Base-by-base conservation (phyloP, 495 filamentous ascomycete species). In the Aspergillus conjunctus region DNA sequence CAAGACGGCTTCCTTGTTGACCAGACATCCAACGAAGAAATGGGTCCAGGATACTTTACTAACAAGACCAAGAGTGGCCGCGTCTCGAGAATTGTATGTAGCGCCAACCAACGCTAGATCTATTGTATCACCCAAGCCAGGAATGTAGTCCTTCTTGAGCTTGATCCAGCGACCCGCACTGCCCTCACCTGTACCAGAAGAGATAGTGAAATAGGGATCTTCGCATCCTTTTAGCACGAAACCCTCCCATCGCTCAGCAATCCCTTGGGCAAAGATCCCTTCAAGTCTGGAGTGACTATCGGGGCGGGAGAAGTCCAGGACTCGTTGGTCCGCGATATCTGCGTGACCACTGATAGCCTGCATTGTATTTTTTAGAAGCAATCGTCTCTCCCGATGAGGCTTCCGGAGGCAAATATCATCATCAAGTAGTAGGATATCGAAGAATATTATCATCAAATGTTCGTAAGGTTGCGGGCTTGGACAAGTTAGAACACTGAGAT, bases 121-220 rank as follows among this genome's bases (percentile, higher is more conserved):
- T 1, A 88, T 85, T 43, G 90, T 87, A 64, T 95, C 91, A 1
- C 91, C 92, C 63, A 92, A 80, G 7, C 85, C 84, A 18, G 77
- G 78, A n/a, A 96, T 88, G 60, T 95, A 96, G 64, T 95, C 91
- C 63, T 93, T 95, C 70, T 96, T 96, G 30, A 96, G 68, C 72
- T 96, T 96, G 66, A 96, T 89, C 73, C 86, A 88, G 26, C 81
- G 80, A 52, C 78, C 80, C 34, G 63, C 75, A 34, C 72, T 80
- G 32, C 51, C 57, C 18, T 69, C 45, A 50, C 43, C 67, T 63
- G 60, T 63, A 56, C 17, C 59, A 12, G 71, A 62, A 53, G 70
- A 64, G 5, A 88, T 83, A 46, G 83, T 72, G 53, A 96, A 88
- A 64, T 95, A 96, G 0, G 91, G 85, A 21, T 88, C 85, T 55